phyloP scores from a whole-genome alignment of 108 stramenopile genomes.

The Nannochloropsis gaditana region DNA sequence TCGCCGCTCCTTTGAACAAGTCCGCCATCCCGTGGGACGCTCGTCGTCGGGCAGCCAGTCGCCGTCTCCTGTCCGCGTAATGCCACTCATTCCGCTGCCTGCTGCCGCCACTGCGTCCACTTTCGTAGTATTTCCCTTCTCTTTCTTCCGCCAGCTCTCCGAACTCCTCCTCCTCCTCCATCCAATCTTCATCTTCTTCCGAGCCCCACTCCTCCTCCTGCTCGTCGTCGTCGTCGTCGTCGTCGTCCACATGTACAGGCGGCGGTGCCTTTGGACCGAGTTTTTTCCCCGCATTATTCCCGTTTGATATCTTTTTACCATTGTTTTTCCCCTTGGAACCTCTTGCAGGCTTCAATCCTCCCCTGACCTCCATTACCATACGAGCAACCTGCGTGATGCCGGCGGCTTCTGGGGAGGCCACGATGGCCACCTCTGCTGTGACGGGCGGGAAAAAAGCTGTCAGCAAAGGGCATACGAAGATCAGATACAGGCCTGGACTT shows the following conservation, averaged over 20 bases:
- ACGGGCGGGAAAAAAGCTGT: not conserved
- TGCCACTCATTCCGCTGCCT: not conserved
- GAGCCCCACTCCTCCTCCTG: not conserved
- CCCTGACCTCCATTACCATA: not conserved
- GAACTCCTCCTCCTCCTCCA: not conserved
- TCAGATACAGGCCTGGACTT: not conserved
- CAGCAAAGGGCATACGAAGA: not conserved
- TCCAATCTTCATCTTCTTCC: conserved; percentile 19
- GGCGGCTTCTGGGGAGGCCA: not conserved
- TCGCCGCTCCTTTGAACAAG: conserved; percentile 29
- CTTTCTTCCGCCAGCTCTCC: not conserved
- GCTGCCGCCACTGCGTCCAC: not conserved
- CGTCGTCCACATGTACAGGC: not conserved
- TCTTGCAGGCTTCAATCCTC: not conserved
- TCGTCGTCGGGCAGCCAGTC: not conserved
- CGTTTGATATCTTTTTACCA: too few relatives aligned
- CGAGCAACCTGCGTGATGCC: not conserved
- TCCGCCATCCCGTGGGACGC: not conserved
- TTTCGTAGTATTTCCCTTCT: not conserved
- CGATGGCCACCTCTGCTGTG: not conserved
- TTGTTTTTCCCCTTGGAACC: too few relatives aligned
- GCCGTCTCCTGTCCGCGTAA: not conserved
- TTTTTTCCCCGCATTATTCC: too few relatives aligned
- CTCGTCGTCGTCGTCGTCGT: conserved; percentile 25
- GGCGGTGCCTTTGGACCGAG: not conserved